These are phyloP conservation scores for Malassezia sp. DNA, from an alignment of 1,284 basidiomycete genomes.

Conservation along the genomic window DNA sequence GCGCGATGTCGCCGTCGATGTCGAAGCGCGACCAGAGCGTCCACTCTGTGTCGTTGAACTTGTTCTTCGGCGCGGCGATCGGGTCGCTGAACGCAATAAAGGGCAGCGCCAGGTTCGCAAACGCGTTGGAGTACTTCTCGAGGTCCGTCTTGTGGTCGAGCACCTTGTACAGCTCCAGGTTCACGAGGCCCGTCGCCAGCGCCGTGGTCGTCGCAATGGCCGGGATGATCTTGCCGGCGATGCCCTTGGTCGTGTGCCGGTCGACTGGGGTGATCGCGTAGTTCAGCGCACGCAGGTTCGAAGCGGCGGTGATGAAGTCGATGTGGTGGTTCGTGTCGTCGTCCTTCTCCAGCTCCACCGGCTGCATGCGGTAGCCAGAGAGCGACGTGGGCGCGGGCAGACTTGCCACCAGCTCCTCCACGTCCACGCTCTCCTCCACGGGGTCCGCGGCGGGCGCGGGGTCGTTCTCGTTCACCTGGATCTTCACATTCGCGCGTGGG, in stretches of 20 bases:
- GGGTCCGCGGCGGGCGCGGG: slow-evolving; percentile 56
- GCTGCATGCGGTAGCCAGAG: slow-evolving; percentile 83
- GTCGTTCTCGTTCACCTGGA: slow-evolving; percentile 91
- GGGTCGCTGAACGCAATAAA: slow-evolving; percentile 99
- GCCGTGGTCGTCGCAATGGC: slow-evolving; percentile 98
- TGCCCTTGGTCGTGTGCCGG: slow-evolving; percentile 90
- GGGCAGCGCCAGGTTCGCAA: slow-evolving; percentile 91
- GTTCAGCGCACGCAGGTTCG: slow-evolving; percentile 91
- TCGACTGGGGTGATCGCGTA: slow-evolving; percentile 83
- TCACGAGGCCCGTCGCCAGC: slow-evolving; percentile 85
- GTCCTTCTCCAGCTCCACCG: slow-evolving; percentile 98
- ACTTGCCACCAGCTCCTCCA: slow-evolving; percentile 37
- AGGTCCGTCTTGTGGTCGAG: slow-evolving; percentile 87
- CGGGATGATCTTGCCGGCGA: slow-evolving; percentile 98
- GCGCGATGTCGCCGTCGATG: slow-evolving; percentile 75
- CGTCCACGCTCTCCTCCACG: slow-evolving; percentile 19
- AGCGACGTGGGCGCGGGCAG: slow-evolving; percentile 53
- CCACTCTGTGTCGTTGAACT: slow-evolving; percentile 64
- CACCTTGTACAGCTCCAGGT: slow-evolving; percentile 86
- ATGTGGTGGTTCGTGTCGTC: slow-evolving; percentile 97
- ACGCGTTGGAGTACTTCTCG: slow-evolving; percentile 88
- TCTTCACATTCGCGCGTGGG: slow-evolving; percentile 79
- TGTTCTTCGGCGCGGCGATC: slow-evolving; percentile 59
- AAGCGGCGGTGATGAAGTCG: slow-evolving; percentile 96
- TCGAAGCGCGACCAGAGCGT: slow-evolving; percentile 92